phyloP scores from a whole-genome alignment of 1,139 yeast species.

The Protomyces inouyei region DNA sequence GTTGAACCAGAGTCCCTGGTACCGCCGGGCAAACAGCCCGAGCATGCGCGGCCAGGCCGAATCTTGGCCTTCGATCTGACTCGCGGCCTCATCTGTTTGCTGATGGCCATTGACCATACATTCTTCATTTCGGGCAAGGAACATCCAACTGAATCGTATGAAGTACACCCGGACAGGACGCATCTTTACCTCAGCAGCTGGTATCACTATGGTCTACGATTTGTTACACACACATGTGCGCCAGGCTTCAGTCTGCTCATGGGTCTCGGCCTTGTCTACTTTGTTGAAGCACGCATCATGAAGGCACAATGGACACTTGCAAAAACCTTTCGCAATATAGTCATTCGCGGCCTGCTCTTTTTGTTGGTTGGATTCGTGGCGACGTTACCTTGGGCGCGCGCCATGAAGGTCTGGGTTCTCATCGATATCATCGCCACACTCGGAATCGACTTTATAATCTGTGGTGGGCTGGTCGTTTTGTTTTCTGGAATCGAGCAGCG shows the following conservation, averaged over 20 bases:
- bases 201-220: constrained; percentile 19
- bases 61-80: constrained; percentile 16
- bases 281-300: constrained; percentile 13
- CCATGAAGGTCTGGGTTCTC: constrained; percentile 1
- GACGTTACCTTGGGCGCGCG: constrained; percentile 4
- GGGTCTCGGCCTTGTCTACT: constrained; percentile 25
- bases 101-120: constrained; percentile 26
- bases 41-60: not conserved
- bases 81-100: constrained; percentile 19
- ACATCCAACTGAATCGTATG: constrained; percentile 18
- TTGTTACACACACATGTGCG: constrained; percentile 25
- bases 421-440: constrained; percentile 19
- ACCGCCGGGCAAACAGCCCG: not conserved
- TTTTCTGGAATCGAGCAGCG: constrained; percentile 9
- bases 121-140: constrained; percentile 25
- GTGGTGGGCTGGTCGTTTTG: constrained; percentile 1
- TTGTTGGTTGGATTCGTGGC: constrained; percentile 10
- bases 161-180: constrained; percentile 18
- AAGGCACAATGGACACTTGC: constrained; percentile 6
- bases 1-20: not conserved
- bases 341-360: constrained; percentile 14
- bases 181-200: constrained; percentile 7
- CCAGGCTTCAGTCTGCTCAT: constrained; percentile 29
- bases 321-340: constrained; percentile 9
- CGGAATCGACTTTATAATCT: constrained; percentile 21